Evolutionary conservation across 164 flowering plant genomes (phyloP).

Genomic region (Dillenia suffruticosa): DNA sequence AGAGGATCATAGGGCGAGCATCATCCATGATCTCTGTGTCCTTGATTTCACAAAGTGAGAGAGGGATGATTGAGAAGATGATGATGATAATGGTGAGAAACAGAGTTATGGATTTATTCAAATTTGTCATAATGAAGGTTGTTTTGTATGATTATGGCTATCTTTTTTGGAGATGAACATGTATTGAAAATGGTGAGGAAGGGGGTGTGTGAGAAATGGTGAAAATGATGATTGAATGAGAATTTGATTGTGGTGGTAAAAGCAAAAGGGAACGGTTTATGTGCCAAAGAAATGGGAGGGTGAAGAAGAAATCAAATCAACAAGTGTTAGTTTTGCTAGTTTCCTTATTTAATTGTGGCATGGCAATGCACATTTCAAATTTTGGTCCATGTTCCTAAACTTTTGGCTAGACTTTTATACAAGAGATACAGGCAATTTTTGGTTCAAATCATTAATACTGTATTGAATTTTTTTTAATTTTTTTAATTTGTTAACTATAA

Average conservation of each 20-base stretch:
- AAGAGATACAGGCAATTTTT: too few relatives aligned
- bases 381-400: too few relatives aligned
- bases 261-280: slow-evolving; percentile 20
- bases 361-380: too few relatives aligned
- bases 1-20: slow-evolving; percentile 35
- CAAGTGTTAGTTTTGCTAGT: too few relatives aligned
- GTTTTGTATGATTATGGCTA: neutral
- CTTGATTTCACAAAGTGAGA: slow-evolving; percentile 26
- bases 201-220: too few relatives aligned
- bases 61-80: slow-evolving; percentile 16
- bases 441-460: too few relatives aligned
- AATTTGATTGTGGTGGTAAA: slow-evolving; percentile 7
- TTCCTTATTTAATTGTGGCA: too few relatives aligned
- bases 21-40: slow-evolving; percentile 26
- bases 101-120: slow-evolving; percentile 1
- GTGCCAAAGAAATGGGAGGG: slow-evolving; percentile 25
- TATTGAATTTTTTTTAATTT: too few relatives aligned
- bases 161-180: too few relatives aligned
- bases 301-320: neutral
- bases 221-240: neutral
- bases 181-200: too few relatives aligned
- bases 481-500: too few relatives aligned
- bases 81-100: neutral
- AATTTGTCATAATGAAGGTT: neutral
- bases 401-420: too few relatives aligned